Evolutionary conservation across 352 stramenopile genomes (phyloP).

Genomic region (Pythium apleroticum): DNA sequence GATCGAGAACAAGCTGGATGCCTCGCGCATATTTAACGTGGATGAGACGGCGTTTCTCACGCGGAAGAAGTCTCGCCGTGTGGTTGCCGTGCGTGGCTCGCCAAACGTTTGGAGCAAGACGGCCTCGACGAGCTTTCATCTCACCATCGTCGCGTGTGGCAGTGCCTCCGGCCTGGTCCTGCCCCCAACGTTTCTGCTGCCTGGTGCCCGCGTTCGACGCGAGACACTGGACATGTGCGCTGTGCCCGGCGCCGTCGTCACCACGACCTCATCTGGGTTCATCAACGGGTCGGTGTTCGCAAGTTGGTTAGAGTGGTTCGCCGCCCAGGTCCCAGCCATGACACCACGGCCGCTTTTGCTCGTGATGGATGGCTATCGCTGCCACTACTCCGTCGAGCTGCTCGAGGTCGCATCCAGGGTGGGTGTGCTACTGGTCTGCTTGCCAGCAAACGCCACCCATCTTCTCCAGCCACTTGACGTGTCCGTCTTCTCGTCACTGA

Average conservation of each 20-base stretch:
- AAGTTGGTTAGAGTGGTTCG: slow-evolving; percentile 10
- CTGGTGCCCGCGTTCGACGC: not conserved
- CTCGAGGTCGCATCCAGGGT: not conserved
- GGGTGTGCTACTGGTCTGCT: slow-evolving; percentile 15
- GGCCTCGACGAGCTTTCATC: slow-evolving; percentile 26
- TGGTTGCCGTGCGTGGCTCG: slow-evolving; percentile 29
- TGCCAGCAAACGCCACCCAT: slow-evolving; percentile 25
- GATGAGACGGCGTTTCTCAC: slow-evolving; percentile 31
- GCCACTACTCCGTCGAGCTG: slow-evolving; percentile 19
- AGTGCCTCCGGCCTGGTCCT: slow-evolving; percentile 22
- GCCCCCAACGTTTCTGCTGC: slow-evolving; percentile 21
- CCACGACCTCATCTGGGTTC: slow-evolving; percentile 24
- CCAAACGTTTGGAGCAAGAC: slow-evolving; percentile 27
- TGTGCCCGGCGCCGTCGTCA: slow-evolving; percentile 1
- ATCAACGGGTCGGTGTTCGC: slow-evolving; percentile 13
- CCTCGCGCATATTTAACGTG: slow-evolving; percentile 28
- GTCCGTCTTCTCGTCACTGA: slow-evolving; percentile 22
- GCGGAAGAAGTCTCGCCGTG: slow-evolving; percentile 6
- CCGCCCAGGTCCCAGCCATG: not conserved
- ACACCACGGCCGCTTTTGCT: slow-evolving; percentile 9
- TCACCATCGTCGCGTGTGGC: slow-evolving; percentile 29
- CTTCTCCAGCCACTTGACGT: slow-evolving; percentile 26
- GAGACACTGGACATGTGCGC: not conserved
- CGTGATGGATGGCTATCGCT: slow-evolving; percentile 18
- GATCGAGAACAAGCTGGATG: slow-evolving; percentile 8